Evolutionary conservation across 345 rosid genomes (phyloP).

Genomic region (Eucalyptus shirleyi): DNA sequence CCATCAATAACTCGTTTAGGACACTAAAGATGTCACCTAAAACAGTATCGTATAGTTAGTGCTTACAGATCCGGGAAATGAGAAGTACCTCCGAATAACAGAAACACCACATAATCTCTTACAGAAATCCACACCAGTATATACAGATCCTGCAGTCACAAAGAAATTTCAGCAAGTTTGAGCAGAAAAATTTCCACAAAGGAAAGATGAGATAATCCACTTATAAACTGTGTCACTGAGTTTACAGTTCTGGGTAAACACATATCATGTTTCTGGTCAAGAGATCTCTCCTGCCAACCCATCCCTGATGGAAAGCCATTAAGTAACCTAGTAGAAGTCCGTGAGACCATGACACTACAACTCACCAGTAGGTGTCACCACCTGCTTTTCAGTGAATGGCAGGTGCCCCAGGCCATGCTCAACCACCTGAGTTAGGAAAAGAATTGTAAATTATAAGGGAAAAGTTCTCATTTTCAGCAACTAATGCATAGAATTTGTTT

Average conservation of each 20-base stretch:
- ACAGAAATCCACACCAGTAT: slow-evolving; percentile 98
- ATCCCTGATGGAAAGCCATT: background rate
- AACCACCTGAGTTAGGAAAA: slow-evolving; percentile 53
- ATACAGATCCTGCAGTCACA: slow-evolving; percentile 69
- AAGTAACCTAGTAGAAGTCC: background rate
- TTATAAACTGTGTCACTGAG: background rate
- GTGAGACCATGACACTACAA: background rate
- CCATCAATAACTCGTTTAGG: background rate
- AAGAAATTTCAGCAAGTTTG: background rate
- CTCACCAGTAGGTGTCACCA: slow-evolving; percentile 94
- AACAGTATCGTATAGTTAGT: background rate
- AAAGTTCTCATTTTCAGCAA: background rate
- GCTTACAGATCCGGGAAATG: background rate
- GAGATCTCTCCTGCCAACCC: background rate
- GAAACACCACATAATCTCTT: slow-evolving; percentile 97
- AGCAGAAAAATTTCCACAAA: background rate
- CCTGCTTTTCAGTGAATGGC: slow-evolving; percentile 96
- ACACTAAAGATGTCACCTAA: background rate
- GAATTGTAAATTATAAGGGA: background rate
- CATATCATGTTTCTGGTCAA: background rate
- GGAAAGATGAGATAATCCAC: background rate
- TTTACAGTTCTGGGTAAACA: background rate
- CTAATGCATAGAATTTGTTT: background rate
- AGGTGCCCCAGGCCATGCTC: slow-evolving; percentile 98
- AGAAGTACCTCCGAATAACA: slow-evolving; percentile 82